Evolutionary conservation across 352 stramenopile species (phyloP), one percentile per base, ranked within the genome.

Genomic region (Pythium insidiosum): DNA sequence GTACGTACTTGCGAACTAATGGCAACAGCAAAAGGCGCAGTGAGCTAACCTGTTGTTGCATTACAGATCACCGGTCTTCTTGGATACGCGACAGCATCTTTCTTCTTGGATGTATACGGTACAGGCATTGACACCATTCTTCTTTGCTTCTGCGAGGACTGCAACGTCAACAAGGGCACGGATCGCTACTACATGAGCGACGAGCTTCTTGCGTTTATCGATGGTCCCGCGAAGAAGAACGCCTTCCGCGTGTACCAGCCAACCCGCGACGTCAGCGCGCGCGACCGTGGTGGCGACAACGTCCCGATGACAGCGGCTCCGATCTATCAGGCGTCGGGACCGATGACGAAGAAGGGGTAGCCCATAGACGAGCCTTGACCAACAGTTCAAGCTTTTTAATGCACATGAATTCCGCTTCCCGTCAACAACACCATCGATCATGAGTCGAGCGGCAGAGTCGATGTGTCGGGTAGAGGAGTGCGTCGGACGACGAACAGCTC

Each of bases 81-180:
- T 13, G 79, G 68, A 38, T 94, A 83, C 50, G 59, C 75, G 4
- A 80, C 67, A 5, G 66, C 71, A 22, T 85, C 73, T 12, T 83
- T 88, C 56, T 90, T 92, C 55, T 55, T 94, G 18, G 69, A 84
- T 38, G 68, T 92, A 18, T 92, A 92, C 50, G 80, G 73, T 34
- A 89, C 73, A 18, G 74, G 65, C 9, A 88, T 92, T 55, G 80
- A 94, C 61, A 91, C 74, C 38, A 88, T 91, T 47, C 49, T 94
- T 33, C 74, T 94, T 28, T 89, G 77, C 60, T 94, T 88, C 58
- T 91, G 81, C 42, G 73, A 93, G 53, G 77, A 90, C 61, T 86
- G 73, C 69, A 78, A 79, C 42, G 69, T 89, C 23, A 89, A 87
- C 59, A 84, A 87, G 42, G 63, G 55, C 34, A 80, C 77, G 2